Conservation (phyloP, 495 filamentous ascomycete genomes). For the Neurospora sp. region DNA sequence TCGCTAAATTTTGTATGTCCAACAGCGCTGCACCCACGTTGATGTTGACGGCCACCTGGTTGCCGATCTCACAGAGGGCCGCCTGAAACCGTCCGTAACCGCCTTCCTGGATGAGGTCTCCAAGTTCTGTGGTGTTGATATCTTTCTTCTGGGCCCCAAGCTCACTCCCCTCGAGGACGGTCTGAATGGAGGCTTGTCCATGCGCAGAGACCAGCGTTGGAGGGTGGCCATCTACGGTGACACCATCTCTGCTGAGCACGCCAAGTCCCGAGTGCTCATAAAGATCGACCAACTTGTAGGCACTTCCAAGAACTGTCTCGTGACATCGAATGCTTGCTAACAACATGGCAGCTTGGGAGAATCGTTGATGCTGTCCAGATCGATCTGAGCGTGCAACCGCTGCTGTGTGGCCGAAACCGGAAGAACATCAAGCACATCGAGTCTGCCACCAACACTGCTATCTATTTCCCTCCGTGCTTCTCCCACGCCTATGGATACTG, state of each 20-base stretch:
- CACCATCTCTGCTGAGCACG: conserved; percentile 88
- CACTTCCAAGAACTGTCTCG: neutral
- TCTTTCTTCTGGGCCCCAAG: conserved; percentile 86
- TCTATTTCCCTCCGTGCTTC: conserved; percentile 94
- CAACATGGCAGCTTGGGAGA: conserved; percentile 59
- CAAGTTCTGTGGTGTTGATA: conserved; percentile 81
- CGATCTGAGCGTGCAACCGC: conserved; percentile 77
- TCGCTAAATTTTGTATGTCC: conserved; percentile 5
- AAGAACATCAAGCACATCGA: conserved; percentile 98
- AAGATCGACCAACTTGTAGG: conserved; percentile 95
- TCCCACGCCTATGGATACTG: conserved; percentile 80
- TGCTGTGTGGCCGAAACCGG: conserved; percentile 81
- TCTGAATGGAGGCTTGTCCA: conserved; percentile 42
- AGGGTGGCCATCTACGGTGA: conserved; percentile 92
- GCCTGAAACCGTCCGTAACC: conserved; percentile 53
- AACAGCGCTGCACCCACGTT: conserved; percentile 78
- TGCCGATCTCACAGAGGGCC: conserved; percentile 62
- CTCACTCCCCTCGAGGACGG: conserved; percentile 54
- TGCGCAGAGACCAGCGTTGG: conserved; percentile 62
- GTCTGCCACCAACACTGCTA: conserved; percentile 84
- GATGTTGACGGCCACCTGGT: conserved; percentile 87
- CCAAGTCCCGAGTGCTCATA: conserved; percentile 89
- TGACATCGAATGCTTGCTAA: conserved; percentile 9
- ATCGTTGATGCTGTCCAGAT: conserved; percentile 72
- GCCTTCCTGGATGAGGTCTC: conserved; percentile 77